Base-by-base conservation (phyloP, 176 grass and related monocot species). In the Ananas comosus region DNA sequence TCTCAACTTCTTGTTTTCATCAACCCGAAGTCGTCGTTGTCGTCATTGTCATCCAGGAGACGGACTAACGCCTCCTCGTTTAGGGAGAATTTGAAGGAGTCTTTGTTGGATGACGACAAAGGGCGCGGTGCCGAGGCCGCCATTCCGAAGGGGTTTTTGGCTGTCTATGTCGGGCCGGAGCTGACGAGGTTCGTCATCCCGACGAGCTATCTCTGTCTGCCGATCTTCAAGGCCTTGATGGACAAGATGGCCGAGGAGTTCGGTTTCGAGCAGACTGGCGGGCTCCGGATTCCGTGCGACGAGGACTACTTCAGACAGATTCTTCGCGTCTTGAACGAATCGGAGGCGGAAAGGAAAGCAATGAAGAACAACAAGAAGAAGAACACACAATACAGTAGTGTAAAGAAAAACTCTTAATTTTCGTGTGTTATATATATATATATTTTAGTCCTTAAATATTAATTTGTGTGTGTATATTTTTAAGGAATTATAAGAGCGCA, bases 181-280 rank as follows among this genome's bases (percentile, higher is more conserved):
- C 72, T 74, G 63, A 72, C 74, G 66, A 79, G 82, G 23, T 88
- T 88, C 75, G 76, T 88, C 49, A 85, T 91, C 72, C 82, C 82
- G 1, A 91, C 81, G 18, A 74, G 24, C 13, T 82, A 78, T 74
- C 89, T 91, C 25, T 68, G 53, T 12, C 72, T 80, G 49, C 85
- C 82, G 18, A 66, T 70, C 52, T 88, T 91, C 72, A 78, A 33
- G 66, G 79, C 76, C 3, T 69, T 88, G 9, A 88, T 91, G 89
- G 85, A 88, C 79, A 73, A 64, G 53, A 76, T 77, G 50, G 82
- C 81, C 65, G 82, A 91, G 70, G 89, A 91, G 76, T 91, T 91
- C 54, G 89, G 89, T 51, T 91, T 88, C 79, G 72, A 64, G 53
- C 85, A 85, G 73, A 64, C 79, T 0, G 85, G 54, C 48, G 85